Percentiles rank a stretch among this genome's conserved stretches.
These are phyloP conservation scores for Brasilioporus rufonigricans DNA, from an alignment of 768 basidiomycete species.

Conservation along the genomic window DNA sequence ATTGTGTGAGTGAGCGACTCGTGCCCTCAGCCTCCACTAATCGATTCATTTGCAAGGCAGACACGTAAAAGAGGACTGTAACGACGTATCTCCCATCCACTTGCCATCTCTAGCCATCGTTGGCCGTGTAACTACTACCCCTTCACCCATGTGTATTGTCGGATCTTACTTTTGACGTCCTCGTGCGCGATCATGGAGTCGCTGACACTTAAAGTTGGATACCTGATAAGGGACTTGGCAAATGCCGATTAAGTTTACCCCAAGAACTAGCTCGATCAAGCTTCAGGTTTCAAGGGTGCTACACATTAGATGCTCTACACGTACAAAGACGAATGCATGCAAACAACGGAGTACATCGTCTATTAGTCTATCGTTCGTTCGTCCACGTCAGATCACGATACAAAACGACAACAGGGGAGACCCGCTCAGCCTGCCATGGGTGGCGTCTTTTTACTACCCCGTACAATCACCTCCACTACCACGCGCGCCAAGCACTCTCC, in stretches of 20 bases:
- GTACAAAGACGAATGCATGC: constrained; percentile 24
- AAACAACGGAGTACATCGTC: constrained; percentile 14
- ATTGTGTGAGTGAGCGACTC: constrained; percentile 21
- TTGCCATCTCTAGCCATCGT: constrained; percentile 12
- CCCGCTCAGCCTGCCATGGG: constrained; percentile 29
- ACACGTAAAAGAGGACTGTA: constrained; percentile 24
- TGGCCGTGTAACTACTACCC: constrained; percentile 26
- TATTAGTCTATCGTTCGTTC: constrained; percentile 5
- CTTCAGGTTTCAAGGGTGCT: no score
- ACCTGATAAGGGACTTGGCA: no score
- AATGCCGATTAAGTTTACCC: neutral
- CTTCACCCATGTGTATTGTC: constrained; percentile 14
- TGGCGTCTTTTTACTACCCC: constrained; percentile 25
- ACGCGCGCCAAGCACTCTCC: constrained; percentile 54
- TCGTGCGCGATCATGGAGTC: neutral
- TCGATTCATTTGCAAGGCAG: constrained; percentile 5
- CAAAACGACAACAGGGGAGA: constrained; percentile 16
- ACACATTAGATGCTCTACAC: constrained; percentile 8
- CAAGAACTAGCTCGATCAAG: constrained; percentile 1
- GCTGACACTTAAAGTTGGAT: no score
- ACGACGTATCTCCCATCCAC: constrained; percentile 16
- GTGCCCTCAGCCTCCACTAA: neutral
- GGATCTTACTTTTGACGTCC: neutral
- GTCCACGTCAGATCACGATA: constrained; percentile 9
- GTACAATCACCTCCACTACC: constrained; percentile 52